Evolutionary conservation across 805 yeast species (phyloP), one percentile per base, ranked within the genome.

Genomic region (Middelhovenomyces tepae): DNA sequence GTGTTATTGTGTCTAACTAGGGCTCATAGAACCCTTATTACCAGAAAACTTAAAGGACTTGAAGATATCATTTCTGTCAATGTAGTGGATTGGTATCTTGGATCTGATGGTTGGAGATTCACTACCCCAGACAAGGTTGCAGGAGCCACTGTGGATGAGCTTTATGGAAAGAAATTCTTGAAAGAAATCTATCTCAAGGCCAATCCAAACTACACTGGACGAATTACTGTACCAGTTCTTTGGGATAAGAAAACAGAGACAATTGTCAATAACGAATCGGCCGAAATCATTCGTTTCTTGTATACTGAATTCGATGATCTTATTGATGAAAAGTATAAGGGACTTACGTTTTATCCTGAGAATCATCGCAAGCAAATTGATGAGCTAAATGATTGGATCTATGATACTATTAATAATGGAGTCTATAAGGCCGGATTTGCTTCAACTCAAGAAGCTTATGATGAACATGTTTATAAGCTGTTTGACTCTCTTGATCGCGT

Each of bases 391-490:
- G 68, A 64, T 11, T 79, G 93, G 87, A 71, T 83, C 24, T 87
- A 87, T 56, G 82, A 80, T 50, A 72, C 69, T 48, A 80, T 89
- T 56, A 86, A 87, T 67, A 84, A 82, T 51, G 96, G 95, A 24
- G 96, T 87, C 25, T 89, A 89, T 67, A 89, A 85, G 60, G 45
- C 91, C 2, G 97, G 97, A 0, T 89, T 87, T 57, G 84, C 95
- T 4, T 75, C 85, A 7, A 69, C 69, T 36, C 94, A 84, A 57
- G 85, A 79, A 42, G 82, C 78, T 8, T 87, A 87, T 51, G 89
- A 82, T 43, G 61, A 61, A 34, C 78, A 78, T 46, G 83, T 79
- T 2, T 55, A 47, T 21, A 69, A 67, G 27, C 59, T 87, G 22
- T 87, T 86, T 54, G 59, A 60, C 17, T 69, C 75, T 42, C 64